A percentile compares a stretch with the other conserved stretches of the same genome.
Conservation (phyloP, 164 flowering plant species). For the Brasenia schreberi region DNA sequence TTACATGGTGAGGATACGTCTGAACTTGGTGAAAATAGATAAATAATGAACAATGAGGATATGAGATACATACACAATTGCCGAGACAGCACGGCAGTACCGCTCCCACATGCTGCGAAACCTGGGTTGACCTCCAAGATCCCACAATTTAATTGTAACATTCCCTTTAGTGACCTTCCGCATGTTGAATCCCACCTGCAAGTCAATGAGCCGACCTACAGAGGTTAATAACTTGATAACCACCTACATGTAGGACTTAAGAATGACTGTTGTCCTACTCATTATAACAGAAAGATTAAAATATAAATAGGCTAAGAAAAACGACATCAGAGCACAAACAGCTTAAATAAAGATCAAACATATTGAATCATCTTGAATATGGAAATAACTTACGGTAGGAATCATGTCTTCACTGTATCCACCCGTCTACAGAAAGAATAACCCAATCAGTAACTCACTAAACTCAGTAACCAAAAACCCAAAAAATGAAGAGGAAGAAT, state of each 20-base stretch:
- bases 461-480: conserved; percentile 1
- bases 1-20: no score
- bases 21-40: no score
- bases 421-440: conserved; percentile 50
- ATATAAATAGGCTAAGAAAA: no score
- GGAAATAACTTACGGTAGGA: conserved; percentile 61
- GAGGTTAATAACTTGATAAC: not conserved
- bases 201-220: not conserved
- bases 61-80: conserved; percentile 52
- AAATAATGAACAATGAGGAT: not conserved
- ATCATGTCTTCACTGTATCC: conserved; percentile 99
- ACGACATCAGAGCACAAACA: no score
- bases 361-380: no score
- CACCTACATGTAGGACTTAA: no score
- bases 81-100: conserved; percentile 92
- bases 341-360: no score
- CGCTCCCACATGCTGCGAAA: conserved; percentile 99
- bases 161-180: conserved; percentile 93
- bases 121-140: conserved; percentile 54
- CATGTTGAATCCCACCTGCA: conserved; percentile 94
- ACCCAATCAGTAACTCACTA: no score
- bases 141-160: conserved; percentile 59
- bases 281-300: no score
- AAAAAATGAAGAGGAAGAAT: not conserved
- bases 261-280: no score